Conservation (phyloP, 1,284 basidiomycete species). For the Inonotus hispidus region DNA sequence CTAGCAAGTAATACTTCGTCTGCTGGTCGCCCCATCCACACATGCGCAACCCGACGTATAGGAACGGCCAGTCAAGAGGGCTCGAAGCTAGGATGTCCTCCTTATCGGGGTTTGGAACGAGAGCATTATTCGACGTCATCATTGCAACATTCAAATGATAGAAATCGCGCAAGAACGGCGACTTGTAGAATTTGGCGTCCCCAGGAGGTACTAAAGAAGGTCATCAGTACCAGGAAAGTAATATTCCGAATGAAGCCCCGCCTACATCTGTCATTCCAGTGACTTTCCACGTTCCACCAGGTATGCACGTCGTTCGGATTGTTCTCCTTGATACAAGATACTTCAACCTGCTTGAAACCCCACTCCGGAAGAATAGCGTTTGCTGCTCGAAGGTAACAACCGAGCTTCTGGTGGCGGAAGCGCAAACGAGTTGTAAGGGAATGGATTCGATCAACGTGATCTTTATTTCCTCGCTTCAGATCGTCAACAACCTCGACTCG, state of each 20-base stretch:
- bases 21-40: slow-evolving; percentile 91
- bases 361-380: slow-evolving; percentile 92
- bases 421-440: slow-evolving; percentile 87
- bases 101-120: slow-evolving; percentile 96
- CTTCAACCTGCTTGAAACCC: slow-evolving; percentile 99
- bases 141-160: slow-evolving; percentile 99
- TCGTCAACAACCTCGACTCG: slow-evolving; percentile 93
- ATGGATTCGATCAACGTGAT: slow-evolving; percentile 68
- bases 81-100: slow-evolving; percentile 93
- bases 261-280: slow-evolving; percentile 92
- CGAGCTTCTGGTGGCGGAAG: slow-evolving; percentile 72
- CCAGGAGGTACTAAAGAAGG: slow-evolving; percentile 68
- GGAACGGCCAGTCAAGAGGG: slow-evolving; percentile 92
- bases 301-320: slow-evolving; percentile 82
- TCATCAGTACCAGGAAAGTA: slow-evolving; percentile 7
- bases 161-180: slow-evolving; percentile 95
- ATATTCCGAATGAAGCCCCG: background rate
- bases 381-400: slow-evolving; percentile 88
- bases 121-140: slow-evolving; percentile 99
- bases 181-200: slow-evolving; percentile 78
- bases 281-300: slow-evolving; percentile 97
- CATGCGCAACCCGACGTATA: slow-evolving; percentile 89
- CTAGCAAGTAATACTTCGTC: slow-evolving; percentile 91
- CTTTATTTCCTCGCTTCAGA: slow-evolving; percentile 57
- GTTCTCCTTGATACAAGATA: slow-evolving; percentile 89